Evolutionary conservation across 202 grass and related monocot genomes (phyloP), one percentile per base, ranked within the genome.

Genomic region (Schoenoplectus tabernaemontani): DNA sequence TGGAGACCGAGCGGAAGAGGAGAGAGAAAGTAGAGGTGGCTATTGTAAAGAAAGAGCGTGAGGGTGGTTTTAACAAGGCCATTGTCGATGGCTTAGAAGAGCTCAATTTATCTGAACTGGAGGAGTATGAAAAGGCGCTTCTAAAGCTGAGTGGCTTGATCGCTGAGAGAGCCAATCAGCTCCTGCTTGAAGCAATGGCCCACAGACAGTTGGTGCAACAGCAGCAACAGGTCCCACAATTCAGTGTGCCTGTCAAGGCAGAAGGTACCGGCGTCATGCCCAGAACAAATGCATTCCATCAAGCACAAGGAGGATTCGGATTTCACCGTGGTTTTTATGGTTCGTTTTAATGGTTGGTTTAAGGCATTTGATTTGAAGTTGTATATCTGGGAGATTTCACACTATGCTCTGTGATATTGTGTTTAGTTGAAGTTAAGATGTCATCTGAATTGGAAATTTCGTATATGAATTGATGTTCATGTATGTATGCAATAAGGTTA

Each of bases 31-130:
- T 80, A 59, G 77, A 80, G 57, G 20, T 39, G 44, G 77, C 77
- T 28, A 80, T 80, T 10, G 22, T 80, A 15, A 63, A 80, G 59
- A 64, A 64, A 46, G 77, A 80, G 77, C 3, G 43, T 2, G 77
- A 80, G 38, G 77, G 77, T 47, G 77, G 77, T 7, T 64, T 62
- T n/a, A 42, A 80, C 59, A 80, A 80, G 58, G 77, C 77, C n/a
- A 63, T 80, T 64, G 77, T 80, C 13, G 77, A 80, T 22, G 77
- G 77, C 39, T 24, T 63, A 47, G 77, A 47, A 13, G 77, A 80
- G 54, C 39, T 80, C 13, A 48, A 80, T 63, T 16, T 80, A 10
- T 26, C 23, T 28, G 77, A 80, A 64, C 30, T 80, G 7, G 58
- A 64, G 22, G 57, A n/a, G 0, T 80, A 80, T 19, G 60, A 80